phyloP scores from a whole-genome alignment of 805 yeast genomes.

The Ogataea zsoltii region DNA sequence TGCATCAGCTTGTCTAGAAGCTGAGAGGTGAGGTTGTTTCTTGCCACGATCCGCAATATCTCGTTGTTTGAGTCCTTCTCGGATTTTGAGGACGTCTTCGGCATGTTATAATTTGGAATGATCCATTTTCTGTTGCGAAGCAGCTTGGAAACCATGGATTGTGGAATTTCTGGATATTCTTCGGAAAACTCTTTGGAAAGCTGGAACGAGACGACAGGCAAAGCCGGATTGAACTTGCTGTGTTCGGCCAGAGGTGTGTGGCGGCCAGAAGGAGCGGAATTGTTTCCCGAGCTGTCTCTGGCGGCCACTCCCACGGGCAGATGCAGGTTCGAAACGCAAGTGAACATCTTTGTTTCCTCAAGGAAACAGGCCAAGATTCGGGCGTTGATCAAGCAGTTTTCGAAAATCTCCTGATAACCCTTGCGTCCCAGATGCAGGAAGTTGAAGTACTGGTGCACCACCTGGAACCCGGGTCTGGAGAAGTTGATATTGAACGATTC shows the following conservation, averaged over 20 bases:
- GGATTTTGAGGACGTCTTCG: constrained; percentile 49
- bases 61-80: constrained; percentile 45
- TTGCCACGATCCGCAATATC: constrained; percentile 81
- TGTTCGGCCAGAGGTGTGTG: constrained; percentile 32
- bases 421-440: constrained; percentile 67
- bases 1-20: constrained; percentile 63
- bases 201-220: constrained; percentile 88
- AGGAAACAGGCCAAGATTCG: constrained; percentile 62
- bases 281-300: constrained; percentile 25
- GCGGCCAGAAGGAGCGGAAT: constrained; percentile 17
- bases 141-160: constrained; percentile 67
- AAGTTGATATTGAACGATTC: constrained; percentile 85
- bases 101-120: constrained; percentile 85
- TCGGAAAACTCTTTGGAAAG: constrained; percentile 58
- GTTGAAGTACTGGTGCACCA: constrained; percentile 83
- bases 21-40: constrained; percentile 63
- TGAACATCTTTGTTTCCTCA: constrained; percentile 66
- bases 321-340: constrained; percentile 77
- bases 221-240: constrained; percentile 63
- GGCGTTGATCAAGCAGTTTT: constrained; percentile 68
- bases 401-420: constrained; percentile 70
- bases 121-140: constrained; percentile 83
- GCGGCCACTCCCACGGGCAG: constrained; percentile 46
- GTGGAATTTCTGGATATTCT: constrained; percentile 79
- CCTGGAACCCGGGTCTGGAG: constrained; percentile 91